Conservation (phyloP, 129 eudicot genomes). For the Tagetes patula region DNA sequence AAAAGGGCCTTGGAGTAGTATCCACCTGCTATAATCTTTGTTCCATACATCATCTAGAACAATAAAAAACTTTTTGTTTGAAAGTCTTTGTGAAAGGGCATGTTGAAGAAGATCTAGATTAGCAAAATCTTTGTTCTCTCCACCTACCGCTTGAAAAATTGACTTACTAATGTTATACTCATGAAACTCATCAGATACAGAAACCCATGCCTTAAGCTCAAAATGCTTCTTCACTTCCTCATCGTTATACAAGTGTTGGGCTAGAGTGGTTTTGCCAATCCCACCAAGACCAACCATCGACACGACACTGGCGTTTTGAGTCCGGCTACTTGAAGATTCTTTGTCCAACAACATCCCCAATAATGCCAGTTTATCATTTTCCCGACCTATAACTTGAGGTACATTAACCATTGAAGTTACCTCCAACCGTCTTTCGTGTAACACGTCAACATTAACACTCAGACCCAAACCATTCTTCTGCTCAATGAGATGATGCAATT, state of each 20-base stretch:
- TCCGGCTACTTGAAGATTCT: not conserved
- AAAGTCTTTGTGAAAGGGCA: conserved; percentile 9
- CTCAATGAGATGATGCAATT: not conserved
- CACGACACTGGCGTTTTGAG: not conserved
- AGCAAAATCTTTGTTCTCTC: too few species aligned
- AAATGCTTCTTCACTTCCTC: not conserved
- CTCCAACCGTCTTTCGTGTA: not conserved
- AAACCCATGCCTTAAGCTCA: not conserved
- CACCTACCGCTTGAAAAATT: not conserved
- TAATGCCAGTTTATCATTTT: not conserved
- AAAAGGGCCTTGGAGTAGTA: conserved; percentile 26
- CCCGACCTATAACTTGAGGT: not conserved
- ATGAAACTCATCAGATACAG: not conserved
- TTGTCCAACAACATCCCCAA: not conserved
- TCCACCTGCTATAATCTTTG: conserved; percentile 29
- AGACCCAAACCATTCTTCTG: not conserved
- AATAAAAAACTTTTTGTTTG: conserved; percentile 31
- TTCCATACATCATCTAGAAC: conserved; percentile 50
- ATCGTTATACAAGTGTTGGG: not conserved
- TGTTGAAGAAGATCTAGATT: conserved; percentile 32
- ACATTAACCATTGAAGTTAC: not conserved
- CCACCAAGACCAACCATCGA: not conserved
- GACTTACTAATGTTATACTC: not conserved
- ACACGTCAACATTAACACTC: too few species aligned
- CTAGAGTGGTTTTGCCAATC: too few species aligned